Conservation (phyloP, 1,139 yeast species). For the Meyerozyma athensensis region DNA sequence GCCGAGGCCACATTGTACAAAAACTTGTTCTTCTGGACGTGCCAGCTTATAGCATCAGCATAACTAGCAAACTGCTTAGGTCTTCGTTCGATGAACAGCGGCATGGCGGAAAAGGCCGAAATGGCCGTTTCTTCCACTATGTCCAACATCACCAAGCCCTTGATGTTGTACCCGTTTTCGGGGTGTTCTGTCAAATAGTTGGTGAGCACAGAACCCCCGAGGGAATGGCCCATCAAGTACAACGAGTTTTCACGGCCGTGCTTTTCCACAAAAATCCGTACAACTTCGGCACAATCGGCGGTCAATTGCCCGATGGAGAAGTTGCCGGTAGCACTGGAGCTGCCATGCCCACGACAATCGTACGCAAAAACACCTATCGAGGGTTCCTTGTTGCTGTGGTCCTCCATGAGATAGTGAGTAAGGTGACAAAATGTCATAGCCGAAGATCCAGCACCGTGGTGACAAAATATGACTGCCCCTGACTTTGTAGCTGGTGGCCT, state of each 20-base stretch:
- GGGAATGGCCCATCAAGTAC: constrained; percentile 78
- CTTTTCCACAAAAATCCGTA: constrained; percentile 30
- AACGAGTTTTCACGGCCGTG: constrained; percentile 16
- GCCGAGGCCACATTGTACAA: constrained; percentile 63
- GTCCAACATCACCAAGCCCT: constrained; percentile 76
- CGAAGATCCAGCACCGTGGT: constrained; percentile 95
- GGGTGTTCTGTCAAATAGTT: constrained; percentile 24
- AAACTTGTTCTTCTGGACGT: constrained; percentile 46
- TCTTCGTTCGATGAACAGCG: constrained; percentile 52
- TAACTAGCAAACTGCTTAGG: constrained; percentile 55
- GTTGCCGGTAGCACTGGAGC: constrained; percentile 33
- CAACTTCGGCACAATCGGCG: constrained; percentile 50
- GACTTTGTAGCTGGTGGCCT: constrained; percentile 41
- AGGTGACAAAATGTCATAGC: constrained; percentile 66
- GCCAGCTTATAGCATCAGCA: constrained; percentile 79
- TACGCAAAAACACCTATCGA: constrained; percentile 59
- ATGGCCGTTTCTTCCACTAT: constrained; percentile 93
- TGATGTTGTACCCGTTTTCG: constrained; percentile 21
- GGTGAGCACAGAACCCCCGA: constrained; percentile 86
- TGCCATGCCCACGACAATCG: constrained; percentile 86
- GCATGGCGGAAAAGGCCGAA: constrained; percentile 63
- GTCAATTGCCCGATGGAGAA: constrained; percentile 50
- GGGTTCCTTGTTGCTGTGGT: not conserved
- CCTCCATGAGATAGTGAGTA: constrained; percentile 16
- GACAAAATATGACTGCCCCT: constrained; percentile 63